Base-by-base conservation (phyloP, 139 green algal species). In the Chlamydomonas applanata region DNA sequence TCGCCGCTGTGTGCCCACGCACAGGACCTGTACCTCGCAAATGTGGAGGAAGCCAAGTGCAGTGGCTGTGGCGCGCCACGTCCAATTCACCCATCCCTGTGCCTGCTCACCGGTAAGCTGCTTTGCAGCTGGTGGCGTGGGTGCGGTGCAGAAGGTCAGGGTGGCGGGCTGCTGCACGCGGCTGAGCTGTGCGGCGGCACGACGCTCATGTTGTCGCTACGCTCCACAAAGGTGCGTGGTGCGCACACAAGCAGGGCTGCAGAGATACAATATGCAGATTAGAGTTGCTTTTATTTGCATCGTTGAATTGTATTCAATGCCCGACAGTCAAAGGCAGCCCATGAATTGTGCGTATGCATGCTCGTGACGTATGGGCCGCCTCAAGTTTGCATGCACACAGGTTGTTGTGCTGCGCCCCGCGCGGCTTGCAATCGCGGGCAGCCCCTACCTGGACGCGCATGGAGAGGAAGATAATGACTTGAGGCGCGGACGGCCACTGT, bases 401-500 rank as follows among this genome's bases (percentile, higher is more conserved):
- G 24, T 22, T 7, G 29, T 79, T 59, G 72, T 61, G 60, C 44
- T 77, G 61, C 45, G 72, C 16, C 54, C 36, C 9, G 27, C 22
- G 19, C 61, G 72, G 3, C 30, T 72, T 34, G 72, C 61, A 7
- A 35, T 71, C 35, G 54, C 40, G 40, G 40, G 40, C 40, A 49
- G 25, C 59, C 29, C n/a, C 3, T 84, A 78, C 67, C 61, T 84
- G 59, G 78, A 84, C 35, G 60, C 69, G 7, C 78, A 84, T 75
- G 78, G 78, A 64, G 73, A 46, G 64, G 79, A 84, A 29, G 79
- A 84, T 24, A 52, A 30, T 2, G 74, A 80, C 35, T 56, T 80
- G 22, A 54, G 67, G 27, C 60, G 82, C 25, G 82, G 82, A 34
- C 62, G 79, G 20, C 82, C 82, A 14, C 66, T 88, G 73, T 60